These are phyloP conservation scores for Beauveria sp. DNA, from an alignment of 2,329 filamentous ascomycete species.

Conservation along the genomic window DNA sequence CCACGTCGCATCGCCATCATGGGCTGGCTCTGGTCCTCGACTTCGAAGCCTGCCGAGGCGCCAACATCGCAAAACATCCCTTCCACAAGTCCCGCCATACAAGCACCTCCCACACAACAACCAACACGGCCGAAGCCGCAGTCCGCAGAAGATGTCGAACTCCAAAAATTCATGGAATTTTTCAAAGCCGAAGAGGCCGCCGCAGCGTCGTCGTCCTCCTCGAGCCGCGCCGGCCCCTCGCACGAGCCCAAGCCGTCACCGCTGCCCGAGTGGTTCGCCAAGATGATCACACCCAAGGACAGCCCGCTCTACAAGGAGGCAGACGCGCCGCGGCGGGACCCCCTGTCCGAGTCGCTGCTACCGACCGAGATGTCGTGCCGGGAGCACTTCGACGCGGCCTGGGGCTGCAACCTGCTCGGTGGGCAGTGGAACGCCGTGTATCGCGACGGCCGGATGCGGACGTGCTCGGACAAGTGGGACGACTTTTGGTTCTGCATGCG, in stretches of 20 bases:
- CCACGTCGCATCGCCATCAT: slow-evolving; percentile 30
- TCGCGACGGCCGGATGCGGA: slow-evolving; percentile 68
- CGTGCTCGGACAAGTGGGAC: slow-evolving; percentile 79
- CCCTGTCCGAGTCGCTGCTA: slow-evolving; percentile 61
- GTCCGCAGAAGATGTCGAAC: slow-evolving; percentile 25
- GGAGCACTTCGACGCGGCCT: slow-evolving; percentile 83
- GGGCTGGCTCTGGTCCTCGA: slow-evolving; percentile 54
- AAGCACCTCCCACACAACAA: slow-evolving; percentile 15
- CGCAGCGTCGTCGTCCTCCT: slow-evolving; percentile 14
- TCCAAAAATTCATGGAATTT: slow-evolving; percentile 46
- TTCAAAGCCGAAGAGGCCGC: slow-evolving; percentile 27
- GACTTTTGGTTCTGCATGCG: slow-evolving; percentile 99
- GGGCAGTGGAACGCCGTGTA: slow-evolving; percentile 91
- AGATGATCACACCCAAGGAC: slow-evolving; percentile 6
- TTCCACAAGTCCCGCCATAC: slow-evolving; percentile 15
- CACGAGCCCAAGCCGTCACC: slow-evolving; percentile 7
- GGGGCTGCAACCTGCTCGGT: slow-evolving; percentile 86
- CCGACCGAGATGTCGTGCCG: slow-evolving; percentile 83
- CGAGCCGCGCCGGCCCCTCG: slow-evolving; percentile 19
- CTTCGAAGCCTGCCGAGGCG: slow-evolving; percentile 18
- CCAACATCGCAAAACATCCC: slow-evolving; percentile 18
- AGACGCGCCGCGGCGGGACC: slow-evolving; percentile 26
- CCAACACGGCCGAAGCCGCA: slow-evolving; percentile 32
- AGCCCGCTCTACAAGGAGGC: slow-evolving; percentile 7
- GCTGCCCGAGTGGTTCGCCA: slow-evolving; percentile 6